Percentiles rank a stretch among this genome's conserved stretches.
Evolutionary conservation across 2,329 filamentous ascomycete genomes (phyloP).

Genomic region (Cladophialophora bantiana): DNA sequence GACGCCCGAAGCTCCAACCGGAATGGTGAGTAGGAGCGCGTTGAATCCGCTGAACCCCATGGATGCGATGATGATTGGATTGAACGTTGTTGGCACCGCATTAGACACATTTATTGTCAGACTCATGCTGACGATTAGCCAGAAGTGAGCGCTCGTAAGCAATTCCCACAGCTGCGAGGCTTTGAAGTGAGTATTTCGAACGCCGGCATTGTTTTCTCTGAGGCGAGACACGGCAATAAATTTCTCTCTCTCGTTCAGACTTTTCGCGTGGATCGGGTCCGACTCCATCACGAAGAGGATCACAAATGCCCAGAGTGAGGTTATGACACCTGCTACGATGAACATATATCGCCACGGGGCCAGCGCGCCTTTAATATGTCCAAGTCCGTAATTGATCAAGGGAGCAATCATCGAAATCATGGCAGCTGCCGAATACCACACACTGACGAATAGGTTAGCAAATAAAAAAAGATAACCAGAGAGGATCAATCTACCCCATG

Average conservation of each 20-base stretch:
- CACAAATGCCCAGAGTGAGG: conserved; percentile 64
- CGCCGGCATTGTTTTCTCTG: conserved; percentile 67
- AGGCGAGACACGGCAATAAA: conserved; percentile 70
- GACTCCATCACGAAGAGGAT: conserved; percentile 70
- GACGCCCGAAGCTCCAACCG: conserved; percentile 58
- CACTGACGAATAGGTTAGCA: conserved; percentile 14
- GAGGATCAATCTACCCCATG: conserved; percentile 52
- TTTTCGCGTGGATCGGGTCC: conserved; percentile 71
- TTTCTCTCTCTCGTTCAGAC: conserved; percentile 67
- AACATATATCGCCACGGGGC: conserved; percentile 75
- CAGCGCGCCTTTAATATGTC: conserved; percentile 64
- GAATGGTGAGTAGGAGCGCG: conserved; percentile 67
- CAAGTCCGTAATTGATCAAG: conserved; percentile 71
- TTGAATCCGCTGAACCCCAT: conserved; percentile 68
- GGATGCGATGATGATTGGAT: conserved; percentile 73
- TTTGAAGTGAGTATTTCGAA: conserved; percentile 68
- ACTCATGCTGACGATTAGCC: conserved; percentile 57
- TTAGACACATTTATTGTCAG: conserved; percentile 48
- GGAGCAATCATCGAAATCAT: conserved; percentile 56
- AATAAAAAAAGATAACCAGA: background rate
- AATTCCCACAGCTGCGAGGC: conserved; percentile 64
- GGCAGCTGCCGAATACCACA: conserved; percentile 45
- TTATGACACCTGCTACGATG: conserved; percentile 68
- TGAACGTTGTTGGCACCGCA: conserved; percentile 66
- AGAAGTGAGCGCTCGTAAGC: conserved; percentile 64